phyloP scores from a whole-genome alignment of 2,329 filamentous ascomycete species.

The Pseudocercospora cruenta region DNA sequence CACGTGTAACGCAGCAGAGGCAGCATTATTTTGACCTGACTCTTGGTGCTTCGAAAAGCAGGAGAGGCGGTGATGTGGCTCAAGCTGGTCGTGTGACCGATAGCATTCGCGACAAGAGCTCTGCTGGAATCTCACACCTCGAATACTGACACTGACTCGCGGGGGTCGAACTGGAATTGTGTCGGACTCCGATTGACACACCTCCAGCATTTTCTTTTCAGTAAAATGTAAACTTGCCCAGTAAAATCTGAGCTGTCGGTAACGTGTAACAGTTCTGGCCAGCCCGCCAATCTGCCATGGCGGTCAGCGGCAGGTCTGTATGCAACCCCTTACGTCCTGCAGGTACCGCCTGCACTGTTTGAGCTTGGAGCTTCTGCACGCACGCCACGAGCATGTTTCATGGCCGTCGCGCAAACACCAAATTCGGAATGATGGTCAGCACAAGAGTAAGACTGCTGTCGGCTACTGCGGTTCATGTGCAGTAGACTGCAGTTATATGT shows the following conservation, averaged over 20 bases:
- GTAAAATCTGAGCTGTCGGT: background rate
- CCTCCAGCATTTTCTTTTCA: background rate
- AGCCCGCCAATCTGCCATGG: background rate
- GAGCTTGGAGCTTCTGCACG: background rate
- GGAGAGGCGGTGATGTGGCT: background rate
- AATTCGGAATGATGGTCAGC: background rate
- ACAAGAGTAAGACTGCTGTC: background rate
- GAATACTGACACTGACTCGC: constrained; percentile 2
- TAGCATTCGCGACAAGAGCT: background rate
- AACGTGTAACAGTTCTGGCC: background rate
- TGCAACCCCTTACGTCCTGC: constrained; percentile 5
- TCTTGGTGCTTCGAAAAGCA: background rate
- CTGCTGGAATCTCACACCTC: background rate
- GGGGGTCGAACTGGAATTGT: background rate
- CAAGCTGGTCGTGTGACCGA: background rate
- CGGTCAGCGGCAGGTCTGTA: background rate
- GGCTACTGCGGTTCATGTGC: background rate
- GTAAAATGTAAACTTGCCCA: background rate
- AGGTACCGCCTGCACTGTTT: constrained; percentile 3
- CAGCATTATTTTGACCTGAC: background rate
- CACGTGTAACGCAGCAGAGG: background rate
- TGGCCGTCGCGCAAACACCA: constrained; percentile 1
- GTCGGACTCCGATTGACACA: background rate
- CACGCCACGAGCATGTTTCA: constrained; percentile 5
- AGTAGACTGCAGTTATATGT: background rate